phyloP scores from a whole-genome alignment of 2,329 filamentous ascomycete genomes.

The Pseudogymnoascus sp. region DNA sequence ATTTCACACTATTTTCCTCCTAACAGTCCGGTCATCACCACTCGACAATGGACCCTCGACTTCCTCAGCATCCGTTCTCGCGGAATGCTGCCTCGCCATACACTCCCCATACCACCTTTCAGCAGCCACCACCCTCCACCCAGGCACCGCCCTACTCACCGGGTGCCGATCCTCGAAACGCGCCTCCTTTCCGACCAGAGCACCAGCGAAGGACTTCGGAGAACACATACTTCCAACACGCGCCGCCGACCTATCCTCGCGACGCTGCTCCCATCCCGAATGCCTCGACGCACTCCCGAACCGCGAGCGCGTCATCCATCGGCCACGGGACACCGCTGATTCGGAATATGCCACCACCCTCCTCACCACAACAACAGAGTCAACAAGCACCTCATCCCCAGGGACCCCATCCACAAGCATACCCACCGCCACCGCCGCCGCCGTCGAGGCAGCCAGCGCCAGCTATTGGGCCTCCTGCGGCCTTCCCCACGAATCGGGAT shows the following conservation, averaged over 20 bases:
- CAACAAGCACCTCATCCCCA: slow-evolving; percentile 37
- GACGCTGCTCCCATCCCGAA: slow-evolving; percentile 27
- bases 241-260: slow-evolving; percentile 26
- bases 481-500: slow-evolving; percentile 48
- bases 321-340: slow-evolving; percentile 28
- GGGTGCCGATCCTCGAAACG: slow-evolving; percentile 27
- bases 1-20: slow-evolving; percentile 3
- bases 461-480: slow-evolving; percentile 33
- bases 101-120: slow-evolving; percentile 26
- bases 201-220: slow-evolving; percentile 32
- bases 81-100: slow-evolving; percentile 31
- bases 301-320: slow-evolving; percentile 30
- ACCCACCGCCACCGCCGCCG: slow-evolving; percentile 24
- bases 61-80: slow-evolving; percentile 28
- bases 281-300: slow-evolving; percentile 26
- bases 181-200: slow-evolving; percentile 26
- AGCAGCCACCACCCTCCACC: slow-evolving; percentile 22
- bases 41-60: slow-evolving; percentile 31
- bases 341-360: slow-evolving; percentile 43
- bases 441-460: slow-evolving; percentile 38
- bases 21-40: not conserved
- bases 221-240: slow-evolving; percentile 27
- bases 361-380: slow-evolving; percentile 42
- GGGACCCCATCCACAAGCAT: slow-evolving; percentile 30
- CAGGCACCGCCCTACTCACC: slow-evolving; percentile 25